These are phyloP conservation scores for Acer campestre DNA, from an alignment of 345 rosid species.

Conservation along the genomic window DNA sequence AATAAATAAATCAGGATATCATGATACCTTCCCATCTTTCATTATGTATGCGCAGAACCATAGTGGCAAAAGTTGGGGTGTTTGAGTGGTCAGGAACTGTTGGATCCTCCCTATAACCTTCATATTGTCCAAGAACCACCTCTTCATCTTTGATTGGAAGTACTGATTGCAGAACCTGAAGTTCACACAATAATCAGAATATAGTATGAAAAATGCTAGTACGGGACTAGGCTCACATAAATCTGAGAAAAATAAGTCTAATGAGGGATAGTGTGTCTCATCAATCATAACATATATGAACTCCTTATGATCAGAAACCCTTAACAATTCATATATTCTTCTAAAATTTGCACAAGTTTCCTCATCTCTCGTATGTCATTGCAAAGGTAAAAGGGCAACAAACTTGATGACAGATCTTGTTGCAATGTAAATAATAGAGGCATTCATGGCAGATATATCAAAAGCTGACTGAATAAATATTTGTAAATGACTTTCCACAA, in stretches of 20 bases:
- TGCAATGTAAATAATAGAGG: conserved; percentile 7
- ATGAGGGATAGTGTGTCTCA: not conserved
- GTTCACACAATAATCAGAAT: conserved; percentile 26
- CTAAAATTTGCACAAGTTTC: not conserved
- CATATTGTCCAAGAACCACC: conserved; percentile 94
- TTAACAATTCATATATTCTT: not conserved
- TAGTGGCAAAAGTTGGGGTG: conserved; percentile 94
- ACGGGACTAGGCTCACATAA: not conserved
- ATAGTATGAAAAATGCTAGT: not conserved
- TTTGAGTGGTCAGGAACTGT: conserved; percentile 93
- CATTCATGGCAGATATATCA: not conserved
- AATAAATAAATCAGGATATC: conserved; percentile 13
- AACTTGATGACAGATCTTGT: conserved; percentile 1
- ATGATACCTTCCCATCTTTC: conserved; percentile 98
- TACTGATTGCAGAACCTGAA: conserved; percentile 93
- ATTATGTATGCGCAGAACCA: conserved; percentile 79
- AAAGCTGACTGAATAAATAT: conserved; percentile 9
- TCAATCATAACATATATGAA: not conserved
- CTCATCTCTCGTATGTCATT: not conserved
- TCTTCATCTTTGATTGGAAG: conserved; percentile 90
- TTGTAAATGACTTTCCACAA: conserved; percentile 10
- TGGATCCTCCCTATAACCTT: conserved; percentile 90
- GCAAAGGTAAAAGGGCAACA: not conserved
- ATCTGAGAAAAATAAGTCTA: not conserved
- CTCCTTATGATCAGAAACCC: not conserved